A percentile compares a stretch with the other conserved stretches of the same genome.
Evolutionary conservation across 352 stramenopile genomes (phyloP).

Genomic region (Hyaloperonospora arabidopsidis): DNA sequence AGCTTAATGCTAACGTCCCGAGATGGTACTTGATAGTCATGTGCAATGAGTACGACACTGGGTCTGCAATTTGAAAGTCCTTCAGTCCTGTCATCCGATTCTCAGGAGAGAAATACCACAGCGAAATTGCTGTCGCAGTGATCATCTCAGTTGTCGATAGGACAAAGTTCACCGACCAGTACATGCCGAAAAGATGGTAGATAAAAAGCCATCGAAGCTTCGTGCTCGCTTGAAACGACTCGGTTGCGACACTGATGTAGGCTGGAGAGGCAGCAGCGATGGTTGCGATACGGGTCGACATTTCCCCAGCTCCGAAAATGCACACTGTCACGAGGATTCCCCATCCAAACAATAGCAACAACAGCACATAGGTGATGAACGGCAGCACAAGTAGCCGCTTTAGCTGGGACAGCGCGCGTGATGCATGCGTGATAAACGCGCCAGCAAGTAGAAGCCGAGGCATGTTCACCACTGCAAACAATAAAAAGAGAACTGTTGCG

Average conservation of each 20-base stretch:
- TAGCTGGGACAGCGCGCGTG: conserved; percentile 52
- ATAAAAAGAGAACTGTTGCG: conserved; percentile 53
- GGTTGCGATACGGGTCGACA: conserved; percentile 49
- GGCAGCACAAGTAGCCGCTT: conserved; percentile 60
- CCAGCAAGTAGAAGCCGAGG: conserved; percentile 56
- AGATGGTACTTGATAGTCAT: conserved; percentile 63
- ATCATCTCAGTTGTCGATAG: conserved; percentile 68
- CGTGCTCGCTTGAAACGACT: conserved; percentile 59
- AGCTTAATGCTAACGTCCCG: conserved; percentile 63
- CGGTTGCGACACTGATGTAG: conserved; percentile 48
- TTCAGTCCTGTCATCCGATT: conserved; percentile 55
- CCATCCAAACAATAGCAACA: conserved; percentile 67
- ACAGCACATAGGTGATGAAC: conserved; percentile 56
- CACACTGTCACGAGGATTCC: conserved; percentile 65
- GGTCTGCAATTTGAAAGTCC: conserved; percentile 41
- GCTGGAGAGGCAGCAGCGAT: conserved; percentile 38
- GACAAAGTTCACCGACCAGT: conserved; percentile 68
- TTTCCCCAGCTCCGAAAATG: conserved; percentile 63
- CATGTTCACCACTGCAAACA: conserved; percentile 58
- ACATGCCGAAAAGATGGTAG: conserved; percentile 70
- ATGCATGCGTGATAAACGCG: conserved; percentile 73
- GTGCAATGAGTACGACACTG: conserved; percentile 57
- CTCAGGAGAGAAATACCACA: conserved; percentile 74
- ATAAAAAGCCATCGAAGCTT: conserved; percentile 72
- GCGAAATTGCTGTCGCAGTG: conserved; percentile 56